Base-by-base conservation (phyloP, 768 basidiomycete genomes). In the Termitomyces sp. region DNA sequence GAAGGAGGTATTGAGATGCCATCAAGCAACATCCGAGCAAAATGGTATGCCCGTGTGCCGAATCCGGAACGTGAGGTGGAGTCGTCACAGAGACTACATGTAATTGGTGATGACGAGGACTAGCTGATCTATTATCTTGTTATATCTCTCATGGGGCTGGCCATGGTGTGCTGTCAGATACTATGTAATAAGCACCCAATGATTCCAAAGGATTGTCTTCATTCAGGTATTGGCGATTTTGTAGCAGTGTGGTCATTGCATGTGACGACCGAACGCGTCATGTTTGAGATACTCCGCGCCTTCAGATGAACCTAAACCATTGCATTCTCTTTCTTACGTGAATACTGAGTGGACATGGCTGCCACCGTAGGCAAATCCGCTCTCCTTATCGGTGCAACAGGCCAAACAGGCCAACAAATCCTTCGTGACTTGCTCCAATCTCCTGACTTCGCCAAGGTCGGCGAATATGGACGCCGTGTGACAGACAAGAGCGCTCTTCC, bases 311-410 rank as follows among this genome's bases (percentile, higher is more conserved):
- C 25, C 1, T 25, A 25, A 25, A 25, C 20, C 7, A 3, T 34
- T 4, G 34, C 4, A 25, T 34, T 11, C 37, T 29, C n/a, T 36
- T 34, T 38, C 37, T 54, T 40, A 15, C 46, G 38, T 14, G 14
- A 52, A 63, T 31, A 20, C 14, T 55, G 12, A 63, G 20, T 32
- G 38, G 42, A 6, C 17, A 65, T 60, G 68, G 66, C 51, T 40
- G 43, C 20, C 7, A 59, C 59, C 64, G 64, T 68, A 57, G 65
- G 69, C n/a, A 66, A 74, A 67, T 76, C 84, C 15, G 89, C 91
- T n/a, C 81, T 93, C 60, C 74, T 94, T 25, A 65, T 94, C 47
- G 92, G 92, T 20, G 86, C 85, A 1, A 92, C 91, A 1, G 92
- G 92, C 54, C 85, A 85, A 55, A 80, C 80, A 3, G 92, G 92